Base-by-base conservation (phyloP, 2,329 filamentous ascomycete genomes). In the Aspergillus carbonarius region DNA sequence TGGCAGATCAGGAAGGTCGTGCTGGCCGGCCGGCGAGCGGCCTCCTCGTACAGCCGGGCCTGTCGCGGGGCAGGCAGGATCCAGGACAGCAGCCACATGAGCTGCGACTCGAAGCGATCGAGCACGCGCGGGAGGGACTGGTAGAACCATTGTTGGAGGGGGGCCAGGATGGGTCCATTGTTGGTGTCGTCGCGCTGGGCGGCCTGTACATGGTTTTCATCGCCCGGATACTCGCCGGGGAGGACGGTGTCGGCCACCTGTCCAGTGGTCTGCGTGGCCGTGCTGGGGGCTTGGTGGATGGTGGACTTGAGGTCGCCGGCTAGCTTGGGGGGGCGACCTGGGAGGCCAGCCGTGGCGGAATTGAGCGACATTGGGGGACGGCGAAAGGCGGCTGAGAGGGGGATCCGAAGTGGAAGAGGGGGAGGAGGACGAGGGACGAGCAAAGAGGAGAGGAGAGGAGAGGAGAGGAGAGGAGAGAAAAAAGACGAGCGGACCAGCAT, bases 1-100 rank as follows among this genome's bases (percentile, higher is more conserved):
- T 74, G 72, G 30, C 70, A 72, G 18, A 72, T 59, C 13, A 74
- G 56, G 27, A 74, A 74, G 12, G 69, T 71, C 17, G 71, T 64
- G 2, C 71, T 68, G 30, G 72, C 69, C 4, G 72, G 72, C 1
- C 68, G 66, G 15, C 67, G 66, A 53, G 72, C 54, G 13, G 66
- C 64, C 6, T 66, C 66, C 25, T 72, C 66, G 49, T 72, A 74
- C 39, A 72, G 61, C 4, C 61, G 58, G 10, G 66, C 67, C 15
- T 72, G 69, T 3, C 67, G 66, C 3, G 66, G 65, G 1, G 65
- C 64, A 0, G 72, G 72, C 10, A 73, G 60, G 5, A 69, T 56
- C 61, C 64, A 60, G 5, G 64, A 52, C 2, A 74, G 61, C 0
- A 72, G 51, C 12, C 62, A 57, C 50, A 63, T 66, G 8, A 73